Evolutionary conservation across 2,329 filamentous ascomycete genomes (phyloP).

Genomic region (Botrytis porri): DNA sequence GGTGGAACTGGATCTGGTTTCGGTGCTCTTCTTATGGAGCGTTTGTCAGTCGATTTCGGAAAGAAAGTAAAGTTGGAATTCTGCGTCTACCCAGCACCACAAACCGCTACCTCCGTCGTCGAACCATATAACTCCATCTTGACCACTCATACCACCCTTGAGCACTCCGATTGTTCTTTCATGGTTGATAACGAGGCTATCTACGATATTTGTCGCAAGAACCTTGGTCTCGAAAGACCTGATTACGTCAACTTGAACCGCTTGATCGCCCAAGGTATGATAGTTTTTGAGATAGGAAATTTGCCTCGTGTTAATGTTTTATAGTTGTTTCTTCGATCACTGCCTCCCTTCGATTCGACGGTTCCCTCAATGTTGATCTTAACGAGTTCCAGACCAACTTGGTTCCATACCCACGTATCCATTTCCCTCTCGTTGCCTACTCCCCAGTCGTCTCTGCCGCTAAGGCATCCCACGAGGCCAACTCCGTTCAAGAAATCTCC

Average conservation of each 20-base stretch:
- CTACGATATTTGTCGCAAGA: conserved; percentile 64
- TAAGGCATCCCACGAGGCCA: conserved; percentile 57
- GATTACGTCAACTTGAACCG: conserved; percentile 64
- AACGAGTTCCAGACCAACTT: conserved; percentile 70
- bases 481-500: conserved; percentile 15
- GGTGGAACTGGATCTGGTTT: conserved; percentile 67
- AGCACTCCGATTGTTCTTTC: conserved; percentile 67
- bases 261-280: conserved; percentile 74
- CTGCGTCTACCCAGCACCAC: conserved; percentile 62
- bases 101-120: conserved; percentile 62
- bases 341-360: conserved; percentile 62
- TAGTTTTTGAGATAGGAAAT: background rate
- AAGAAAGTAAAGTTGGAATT: conserved; percentile 70
- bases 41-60: conserved; percentile 61
- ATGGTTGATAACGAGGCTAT: conserved; percentile 67
- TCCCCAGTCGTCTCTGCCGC: conserved; percentile 60
- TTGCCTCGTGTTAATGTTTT: conserved; percentile 55
- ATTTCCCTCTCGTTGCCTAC: conserved; percentile 65
- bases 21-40: conserved; percentile 61
- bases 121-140: conserved; percentile 65
- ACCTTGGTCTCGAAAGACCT: conserved; percentile 61
- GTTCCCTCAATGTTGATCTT: conserved; percentile 64
- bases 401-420: conserved; percentile 65
- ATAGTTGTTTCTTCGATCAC: conserved; percentile 65
- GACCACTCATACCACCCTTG: conserved; percentile 57